Evolutionary conservation across 2,329 filamentous ascomycete species (phyloP).

Genomic region (Beauveria scarabaeidicola): DNA sequence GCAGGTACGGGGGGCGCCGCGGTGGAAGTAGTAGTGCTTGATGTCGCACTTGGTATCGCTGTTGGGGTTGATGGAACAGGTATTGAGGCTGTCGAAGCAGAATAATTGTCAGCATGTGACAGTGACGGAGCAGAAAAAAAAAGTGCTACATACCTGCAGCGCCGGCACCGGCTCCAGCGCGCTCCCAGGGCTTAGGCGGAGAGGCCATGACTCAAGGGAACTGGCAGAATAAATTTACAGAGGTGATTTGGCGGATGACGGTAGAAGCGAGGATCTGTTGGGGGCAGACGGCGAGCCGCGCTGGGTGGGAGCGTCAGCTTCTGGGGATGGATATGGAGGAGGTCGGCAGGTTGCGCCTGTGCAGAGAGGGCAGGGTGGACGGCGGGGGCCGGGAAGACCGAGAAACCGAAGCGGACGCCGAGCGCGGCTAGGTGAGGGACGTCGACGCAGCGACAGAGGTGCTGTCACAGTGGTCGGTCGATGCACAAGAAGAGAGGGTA

Average conservation of each 20-base stretch:
- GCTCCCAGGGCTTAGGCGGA: constrained; percentile 97
- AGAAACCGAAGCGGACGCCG: constrained; percentile 3
- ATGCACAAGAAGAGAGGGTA: background rate
- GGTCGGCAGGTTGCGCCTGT: constrained; percentile 7
- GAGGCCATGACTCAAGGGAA: constrained; percentile 48
- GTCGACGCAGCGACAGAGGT: background rate
- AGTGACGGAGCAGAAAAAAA: constrained; percentile 16
- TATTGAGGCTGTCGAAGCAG: constrained; percentile 31
- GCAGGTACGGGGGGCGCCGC: constrained; percentile 66
- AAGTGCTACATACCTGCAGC: constrained; percentile 27
- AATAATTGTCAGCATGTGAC: constrained; percentile 18
- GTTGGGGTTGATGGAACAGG: constrained; percentile 29
- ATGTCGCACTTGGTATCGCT: constrained; percentile 25
- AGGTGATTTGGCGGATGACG: background rate
- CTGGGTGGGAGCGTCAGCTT: background rate
- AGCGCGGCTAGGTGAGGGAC: background rate
- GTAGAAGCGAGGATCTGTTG: background rate
- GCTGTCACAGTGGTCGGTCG: background rate
- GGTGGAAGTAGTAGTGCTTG: constrained; percentile 31
- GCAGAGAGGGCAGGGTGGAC: background rate
- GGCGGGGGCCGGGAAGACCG: constrained; percentile 6
- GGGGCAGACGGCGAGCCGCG: background rate
- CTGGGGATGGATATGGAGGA: background rate
- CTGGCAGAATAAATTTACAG: background rate
- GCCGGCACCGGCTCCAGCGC: constrained; percentile 61